Evolutionary conservation across 2,329 filamentous ascomycete species (phyloP).

Genomic region (Botrytis pseudocinerea): DNA sequence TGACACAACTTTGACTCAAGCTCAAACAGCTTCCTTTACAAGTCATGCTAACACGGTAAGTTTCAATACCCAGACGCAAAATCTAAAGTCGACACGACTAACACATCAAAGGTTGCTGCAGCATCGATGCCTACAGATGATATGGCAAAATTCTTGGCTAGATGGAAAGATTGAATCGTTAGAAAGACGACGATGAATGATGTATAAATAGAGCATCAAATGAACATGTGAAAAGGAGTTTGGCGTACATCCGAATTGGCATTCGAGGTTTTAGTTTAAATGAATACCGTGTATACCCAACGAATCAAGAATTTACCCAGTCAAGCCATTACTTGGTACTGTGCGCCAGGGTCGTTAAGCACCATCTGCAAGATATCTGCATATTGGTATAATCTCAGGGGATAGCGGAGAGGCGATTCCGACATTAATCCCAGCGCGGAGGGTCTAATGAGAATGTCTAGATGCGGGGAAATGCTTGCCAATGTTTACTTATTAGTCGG

Average conservation of each 20-base stretch:
- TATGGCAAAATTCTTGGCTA: slow-evolving; percentile 43
- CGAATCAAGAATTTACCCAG: slow-evolving; percentile 20
- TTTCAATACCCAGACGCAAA: not conserved
- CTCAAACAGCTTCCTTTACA: slow-evolving; percentile 40
- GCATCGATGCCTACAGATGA: slow-evolving; percentile 40
- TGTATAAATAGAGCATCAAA: slow-evolving; percentile 3
- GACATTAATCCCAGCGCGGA: slow-evolving; percentile 4
- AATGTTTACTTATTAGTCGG: not conserved
- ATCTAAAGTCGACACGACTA: slow-evolving; percentile 22
- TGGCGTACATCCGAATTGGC: slow-evolving; percentile 18
- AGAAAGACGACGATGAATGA: not conserved
- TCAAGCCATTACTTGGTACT: slow-evolving; percentile 3
- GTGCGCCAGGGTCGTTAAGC: not conserved
- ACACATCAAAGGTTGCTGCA: slow-evolving; percentile 35
- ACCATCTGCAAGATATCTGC: slow-evolving; percentile 12
- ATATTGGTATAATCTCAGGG: not conserved
- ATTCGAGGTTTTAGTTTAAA: slow-evolving; percentile 14
- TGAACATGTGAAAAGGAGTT: slow-evolving; percentile 18
- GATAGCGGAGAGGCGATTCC: slow-evolving; percentile 14
- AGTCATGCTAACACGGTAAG: slow-evolving; percentile 44
- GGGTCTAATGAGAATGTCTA: not conserved
- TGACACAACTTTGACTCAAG: slow-evolving; percentile 43
- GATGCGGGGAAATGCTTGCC: slow-evolving; percentile 21
- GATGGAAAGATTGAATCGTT: slow-evolving; percentile 43
- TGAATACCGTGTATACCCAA: slow-evolving; percentile 23